Evolutionary conservation across 2,329 filamentous ascomycete species (phyloP).

Genomic region (Leptodontidium sp.): DNA sequence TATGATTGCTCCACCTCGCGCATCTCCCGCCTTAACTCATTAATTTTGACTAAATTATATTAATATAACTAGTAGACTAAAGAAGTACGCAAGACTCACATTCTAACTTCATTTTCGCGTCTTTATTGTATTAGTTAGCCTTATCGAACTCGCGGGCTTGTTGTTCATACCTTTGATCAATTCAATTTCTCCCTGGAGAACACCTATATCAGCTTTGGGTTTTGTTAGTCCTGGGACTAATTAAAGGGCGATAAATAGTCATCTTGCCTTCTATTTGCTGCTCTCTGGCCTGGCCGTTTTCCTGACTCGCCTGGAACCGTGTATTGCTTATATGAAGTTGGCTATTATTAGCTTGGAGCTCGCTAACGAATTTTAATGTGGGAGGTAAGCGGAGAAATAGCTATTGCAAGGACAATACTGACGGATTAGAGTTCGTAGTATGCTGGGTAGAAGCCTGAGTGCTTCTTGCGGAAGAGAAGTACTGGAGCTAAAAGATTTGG

Average conservation of each 20-base stretch:
- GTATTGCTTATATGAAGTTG: not conserved
- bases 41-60: not conserved
- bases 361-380: not conserved
- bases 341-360: constrained; percentile 9
- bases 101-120: not conserved
- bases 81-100: not conserved
- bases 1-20: too few relatives aligned
- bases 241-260: not conserved
- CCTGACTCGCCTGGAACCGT: not conserved
- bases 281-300: not conserved
- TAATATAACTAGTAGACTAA: not conserved
- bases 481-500: not conserved
- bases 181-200: too few relatives aligned
- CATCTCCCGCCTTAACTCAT: not conserved
- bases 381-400: not conserved
- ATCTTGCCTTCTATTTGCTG: constrained; percentile 1
- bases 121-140: not conserved
- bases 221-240: not conserved
- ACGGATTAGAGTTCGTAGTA: not conserved
- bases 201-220: not conserved
- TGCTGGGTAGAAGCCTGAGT: constrained; percentile 2
- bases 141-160: not conserved
- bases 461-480: not conserved
- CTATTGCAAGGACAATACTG: constrained; percentile 4
- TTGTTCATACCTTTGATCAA: too few relatives aligned